Base-by-base conservation (phyloP, 768 basidiomycete genomes). In the Auriscalpium microsporum region DNA sequence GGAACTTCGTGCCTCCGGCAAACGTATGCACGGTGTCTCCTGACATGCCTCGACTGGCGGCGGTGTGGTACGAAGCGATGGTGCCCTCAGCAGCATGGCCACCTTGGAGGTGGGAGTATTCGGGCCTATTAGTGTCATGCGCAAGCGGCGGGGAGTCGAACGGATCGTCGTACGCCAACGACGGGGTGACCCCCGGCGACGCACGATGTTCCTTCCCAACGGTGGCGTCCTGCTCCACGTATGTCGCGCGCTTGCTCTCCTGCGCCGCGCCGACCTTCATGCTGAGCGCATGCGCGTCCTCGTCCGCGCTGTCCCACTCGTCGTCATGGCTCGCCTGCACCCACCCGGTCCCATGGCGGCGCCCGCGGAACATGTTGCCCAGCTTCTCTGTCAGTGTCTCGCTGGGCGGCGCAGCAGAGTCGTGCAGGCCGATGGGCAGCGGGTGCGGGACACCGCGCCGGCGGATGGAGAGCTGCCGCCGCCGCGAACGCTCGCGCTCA, bases 401-500 rank as follows among this genome's bases (percentile, higher is more conserved):
- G 5, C 53, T 42, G 11, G 33, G 4, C 3, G 46, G 13, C 14
- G 46, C 17, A 2, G 14, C 46, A 13, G 46, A 14, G 21, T 37
- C 44, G 53, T 45, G 60, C 23, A 61, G 46, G 10, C 60, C 60
- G 13, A 61, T 59, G 35, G 60, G 60, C n/a, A 62, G 35, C 38
- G 56, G 49, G 48, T 60, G 60, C 35, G 45, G 9, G 42, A 34
- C 17, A 51, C 53, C 58, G 21, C 13, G 50, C 5, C 56, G 35
- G 13, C 58, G 47, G 51, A 56, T 57, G 34, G 61, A 57, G 21
- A 53, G 54, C 45, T 57, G 53, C 37, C 56, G 61, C 10, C 71
- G 71, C 4, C 62, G 62, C 10, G 68, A 65, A 10, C 73, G 73
- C 16, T 75, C 72, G 56, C 69, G 69, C 33, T 75, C 70, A 37